These are phyloP conservation scores for Zygosaccharomyces rouxii DNA, from an alignment of 805 yeast genomes.

Conservation along the genomic window DNA sequence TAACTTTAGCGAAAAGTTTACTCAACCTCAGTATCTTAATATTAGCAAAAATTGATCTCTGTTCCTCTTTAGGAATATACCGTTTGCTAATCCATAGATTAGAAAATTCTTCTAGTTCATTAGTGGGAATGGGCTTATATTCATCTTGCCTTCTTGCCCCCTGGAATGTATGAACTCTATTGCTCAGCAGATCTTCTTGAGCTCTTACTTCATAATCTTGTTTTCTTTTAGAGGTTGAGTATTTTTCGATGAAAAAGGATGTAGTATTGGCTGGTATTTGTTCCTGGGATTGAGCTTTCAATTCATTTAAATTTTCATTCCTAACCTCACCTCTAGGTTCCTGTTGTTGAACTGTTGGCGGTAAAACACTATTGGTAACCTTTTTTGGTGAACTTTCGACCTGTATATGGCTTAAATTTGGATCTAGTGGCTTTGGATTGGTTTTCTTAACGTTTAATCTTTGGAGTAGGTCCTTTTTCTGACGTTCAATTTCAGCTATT, in stretches of 20 bases:
- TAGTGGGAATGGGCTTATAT: conserved; percentile 31
- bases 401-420: conserved; percentile 26
- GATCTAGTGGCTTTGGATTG: conserved; percentile 15
- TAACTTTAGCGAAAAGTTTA: conserved; percentile 58
- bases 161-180: conserved; percentile 41
- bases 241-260: conserved; percentile 35
- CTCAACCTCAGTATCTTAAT: conserved; percentile 54
- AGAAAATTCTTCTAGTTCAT: conserved; percentile 46
- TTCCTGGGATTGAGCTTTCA: conserved; percentile 3
- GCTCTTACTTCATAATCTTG: conserved; percentile 20
- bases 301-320: conserved; percentile 16
- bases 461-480: conserved; percentile 24
- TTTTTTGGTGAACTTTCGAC: conserved; percentile 31
- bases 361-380: neutral
- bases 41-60: conserved; percentile 42
- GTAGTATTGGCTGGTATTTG: conserved; percentile 15
- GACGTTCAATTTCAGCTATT: conserved; percentile 27
- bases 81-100: conserved; percentile 43
- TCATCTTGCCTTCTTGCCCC: conserved; percentile 15
- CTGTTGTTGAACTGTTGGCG: neutral
- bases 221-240: conserved; percentile 27
- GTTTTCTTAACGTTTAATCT: conserved; percentile 22
- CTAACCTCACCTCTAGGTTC: neutral
- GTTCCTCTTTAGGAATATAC: conserved; percentile 39
- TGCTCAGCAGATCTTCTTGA: conserved; percentile 29